phyloP scores from a whole-genome alignment of 2,329 filamentous ascomycete genomes.

The Aureobasidium sp. region DNA sequence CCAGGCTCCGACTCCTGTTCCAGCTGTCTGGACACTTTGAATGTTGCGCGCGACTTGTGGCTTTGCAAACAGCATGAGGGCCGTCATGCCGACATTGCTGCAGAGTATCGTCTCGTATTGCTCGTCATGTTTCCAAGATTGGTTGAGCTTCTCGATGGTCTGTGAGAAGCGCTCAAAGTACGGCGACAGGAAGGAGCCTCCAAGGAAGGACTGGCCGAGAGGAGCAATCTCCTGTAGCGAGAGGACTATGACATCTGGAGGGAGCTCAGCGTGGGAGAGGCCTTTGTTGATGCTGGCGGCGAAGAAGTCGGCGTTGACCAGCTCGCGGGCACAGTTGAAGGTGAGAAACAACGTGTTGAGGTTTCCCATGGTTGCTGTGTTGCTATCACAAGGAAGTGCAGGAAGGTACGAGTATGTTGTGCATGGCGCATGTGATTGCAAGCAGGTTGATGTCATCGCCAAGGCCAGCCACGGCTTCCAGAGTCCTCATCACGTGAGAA shows the following conservation, averaged over 20 bases:
- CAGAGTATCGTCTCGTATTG: conserved; percentile 61
- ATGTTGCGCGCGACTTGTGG: conserved; percentile 50
- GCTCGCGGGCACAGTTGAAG: conserved; percentile 75
- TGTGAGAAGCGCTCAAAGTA: conserved; percentile 66
- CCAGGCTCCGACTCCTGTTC: conserved; percentile 72
- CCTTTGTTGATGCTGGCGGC: conserved; percentile 47
- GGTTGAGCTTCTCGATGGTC: conserved; percentile 43
- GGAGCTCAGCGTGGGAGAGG: conserved; percentile 36
- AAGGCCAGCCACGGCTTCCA: background rate
- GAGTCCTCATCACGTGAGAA: background rate
- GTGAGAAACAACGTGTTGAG: conserved; percentile 72
- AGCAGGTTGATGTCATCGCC: background rate
- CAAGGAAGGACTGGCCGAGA: conserved; percentile 74
- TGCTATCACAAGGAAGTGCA: background rate
- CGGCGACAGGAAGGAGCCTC: conserved; percentile 64
- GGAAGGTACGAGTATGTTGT: background rate
- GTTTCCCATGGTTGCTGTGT: conserved; percentile 21
- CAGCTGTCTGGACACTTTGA: conserved; percentile 61
- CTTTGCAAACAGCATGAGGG: conserved; percentile 73
- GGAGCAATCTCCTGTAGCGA: conserved; percentile 84
- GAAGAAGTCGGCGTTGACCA: conserved; percentile 62
- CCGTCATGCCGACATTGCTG: conserved; percentile 81
- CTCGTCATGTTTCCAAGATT: conserved; percentile 47
- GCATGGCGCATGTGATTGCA: background rate
- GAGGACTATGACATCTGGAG: conserved; percentile 59